Conservation (phyloP, 2,329 filamentous ascomycete genomes). For the Colletotrichum neosansevieriae region DNA sequence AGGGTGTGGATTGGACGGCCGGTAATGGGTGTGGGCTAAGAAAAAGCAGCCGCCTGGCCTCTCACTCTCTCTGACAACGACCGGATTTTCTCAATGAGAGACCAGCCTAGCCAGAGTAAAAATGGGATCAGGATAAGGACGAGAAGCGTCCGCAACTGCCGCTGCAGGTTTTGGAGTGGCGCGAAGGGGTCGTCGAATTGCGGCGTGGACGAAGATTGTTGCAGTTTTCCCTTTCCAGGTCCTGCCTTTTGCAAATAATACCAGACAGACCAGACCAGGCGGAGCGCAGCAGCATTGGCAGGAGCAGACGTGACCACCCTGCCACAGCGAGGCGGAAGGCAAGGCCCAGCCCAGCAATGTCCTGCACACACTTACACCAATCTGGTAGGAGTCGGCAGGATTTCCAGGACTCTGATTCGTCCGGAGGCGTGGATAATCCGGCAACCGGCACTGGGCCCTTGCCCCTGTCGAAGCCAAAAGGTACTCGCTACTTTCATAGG, state of each 20-base stretch:
- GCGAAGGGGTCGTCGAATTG: conserved; percentile 30
- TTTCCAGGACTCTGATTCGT: conserved; percentile 44
- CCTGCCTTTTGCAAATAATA: conserved; percentile 41
- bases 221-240: conserved; percentile 39
- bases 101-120: conserved; percentile 18
- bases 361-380: conserved; percentile 44
- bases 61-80: conserved; percentile 22
- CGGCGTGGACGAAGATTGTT: conserved; percentile 31
- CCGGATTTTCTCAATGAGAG: conserved; percentile 29
- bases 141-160: conserved; percentile 19
- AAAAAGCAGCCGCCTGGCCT: conserved; percentile 40
- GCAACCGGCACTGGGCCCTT: conserved; percentile 39
- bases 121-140: conserved; percentile 18
- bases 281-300: conserved; percentile 31
- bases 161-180: conserved; percentile 27
- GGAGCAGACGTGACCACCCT: conserved; percentile 40
- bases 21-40: conserved; percentile 38
- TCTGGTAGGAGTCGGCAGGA: conserved; percentile 43
- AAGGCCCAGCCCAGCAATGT: conserved; percentile 40
- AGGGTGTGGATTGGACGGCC: conserved; percentile 33
- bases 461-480: conserved; percentile 23
- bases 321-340: conserved; percentile 40
- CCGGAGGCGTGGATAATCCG: conserved; percentile 49
- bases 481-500: conserved; percentile 23
- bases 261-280: conserved; percentile 26